A percentile compares a stretch with the other conserved stretches of the same genome.
Conservation (phyloP, 2,329 filamentous ascomycete genomes). For the Cercospora beticola region DNA sequence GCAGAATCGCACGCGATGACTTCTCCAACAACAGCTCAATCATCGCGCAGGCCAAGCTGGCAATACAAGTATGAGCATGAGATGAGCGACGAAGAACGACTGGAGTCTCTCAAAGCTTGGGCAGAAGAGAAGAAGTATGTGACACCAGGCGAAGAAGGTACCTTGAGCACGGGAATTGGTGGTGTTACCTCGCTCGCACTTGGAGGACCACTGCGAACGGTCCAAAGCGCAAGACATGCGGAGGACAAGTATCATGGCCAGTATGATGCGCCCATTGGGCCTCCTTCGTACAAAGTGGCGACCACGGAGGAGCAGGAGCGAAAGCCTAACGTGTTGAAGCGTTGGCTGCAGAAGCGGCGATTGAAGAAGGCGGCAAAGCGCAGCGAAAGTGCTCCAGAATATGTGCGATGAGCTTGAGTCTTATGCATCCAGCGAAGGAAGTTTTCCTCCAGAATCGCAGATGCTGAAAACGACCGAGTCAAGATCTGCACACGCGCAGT, state of each 20-base stretch:
- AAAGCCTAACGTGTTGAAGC: conserved; percentile 17
- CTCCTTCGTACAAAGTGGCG: conserved; percentile 21
- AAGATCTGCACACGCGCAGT: background rate
- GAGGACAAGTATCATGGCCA: conserved; percentile 21
- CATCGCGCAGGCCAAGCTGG: conserved; percentile 8
- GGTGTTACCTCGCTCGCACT: conserved; percentile 21
- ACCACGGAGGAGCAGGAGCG: conserved; percentile 12
- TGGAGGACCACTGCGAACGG: conserved; percentile 16
- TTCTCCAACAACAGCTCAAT: background rate
- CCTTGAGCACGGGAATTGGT: conserved; percentile 14
- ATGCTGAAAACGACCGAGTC: background rate
- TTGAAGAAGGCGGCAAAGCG: conserved; percentile 21
- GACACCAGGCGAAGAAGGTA: conserved; percentile 26
- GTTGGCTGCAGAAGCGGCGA: conserved; percentile 25
- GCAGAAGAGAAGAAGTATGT: conserved; percentile 31
- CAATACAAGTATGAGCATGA: conserved; percentile 23
- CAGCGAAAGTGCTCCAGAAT: conserved; percentile 16
- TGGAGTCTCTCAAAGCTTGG: conserved; percentile 25
- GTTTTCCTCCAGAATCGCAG: background rate
- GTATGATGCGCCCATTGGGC: conserved; percentile 25
- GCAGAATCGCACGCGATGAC: background rate
- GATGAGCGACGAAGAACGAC: conserved; percentile 27
- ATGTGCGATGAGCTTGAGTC: conserved; percentile 1
- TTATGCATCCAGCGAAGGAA: background rate
- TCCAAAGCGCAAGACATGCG: background rate